Conservation (phyloP, 176 grass and related monocot genomes). For the barley (Hordeum vulgare) region MorexV3_pseudomolecules_assembly NC_058520.1:18747914-18748413, state of each 20-base stretch:
- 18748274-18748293: constrained; percentile 97
- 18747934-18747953: too few relatives aligned
- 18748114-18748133: too few relatives aligned
- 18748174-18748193: background rate
- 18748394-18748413: constrained; percentile 74
- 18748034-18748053: too few relatives aligned
- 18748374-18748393: background rate
- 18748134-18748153: too few relatives aligned
- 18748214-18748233: background rate
- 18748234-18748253: constrained; percentile 70
- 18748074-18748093: too few relatives aligned
- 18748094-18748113: too few relatives aligned
- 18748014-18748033: too few relatives aligned
- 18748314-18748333: background rate
- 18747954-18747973: too few relatives aligned
- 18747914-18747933: background rate
- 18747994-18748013: background rate
- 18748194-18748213: background rate
- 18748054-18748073: too few relatives aligned
- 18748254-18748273: constrained; percentile 98
- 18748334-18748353: background rate
- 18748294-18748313: constrained; percentile 74
- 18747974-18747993: background rate
- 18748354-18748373: background rate
- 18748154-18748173: too few relatives aligned